Evolutionary conservation across 1,139 yeast species (phyloP).

Genomic region (Lodderomyces margitis): DNA sequence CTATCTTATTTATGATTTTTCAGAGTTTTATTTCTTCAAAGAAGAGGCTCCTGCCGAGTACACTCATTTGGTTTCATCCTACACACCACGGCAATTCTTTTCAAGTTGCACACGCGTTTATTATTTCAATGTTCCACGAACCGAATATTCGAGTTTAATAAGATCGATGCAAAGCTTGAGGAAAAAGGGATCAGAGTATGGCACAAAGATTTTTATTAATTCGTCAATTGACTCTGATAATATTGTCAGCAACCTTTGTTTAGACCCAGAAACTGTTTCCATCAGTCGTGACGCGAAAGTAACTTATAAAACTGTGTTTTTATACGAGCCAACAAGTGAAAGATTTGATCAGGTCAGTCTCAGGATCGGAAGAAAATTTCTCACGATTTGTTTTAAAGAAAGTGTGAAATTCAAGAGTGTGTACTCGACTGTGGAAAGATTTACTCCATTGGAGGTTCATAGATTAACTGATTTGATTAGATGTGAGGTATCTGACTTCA

Average conservation of each 20-base stretch:
- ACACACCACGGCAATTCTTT: conserved; percentile 49
- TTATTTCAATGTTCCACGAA: conserved; percentile 61
- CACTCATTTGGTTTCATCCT: conserved; percentile 34
- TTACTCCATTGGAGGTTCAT: conserved; percentile 52
- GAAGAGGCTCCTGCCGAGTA: conserved; percentile 19
- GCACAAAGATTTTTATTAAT: conserved; percentile 31
- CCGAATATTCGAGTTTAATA: conserved; percentile 34
- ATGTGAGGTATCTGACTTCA: conserved; percentile 50
- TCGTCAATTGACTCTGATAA: conserved; percentile 51
- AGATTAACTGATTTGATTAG: conserved; percentile 50
- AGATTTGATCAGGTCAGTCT: conserved; percentile 51
- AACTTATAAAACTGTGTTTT: conserved; percentile 54
- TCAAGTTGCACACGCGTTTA: conserved; percentile 55
- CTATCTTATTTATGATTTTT: conserved; percentile 65
- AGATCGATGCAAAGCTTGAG: conserved; percentile 21
- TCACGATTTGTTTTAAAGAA: conserved; percentile 53
- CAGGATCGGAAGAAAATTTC: conserved; percentile 67
- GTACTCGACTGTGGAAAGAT: conserved; percentile 27
- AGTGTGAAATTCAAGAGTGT: conserved; percentile 23
- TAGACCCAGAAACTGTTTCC: conserved; percentile 38
- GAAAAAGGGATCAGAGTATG: conserved; percentile 12
- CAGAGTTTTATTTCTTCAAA: conserved; percentile 45
- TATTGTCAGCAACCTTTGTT: conserved; percentile 48
- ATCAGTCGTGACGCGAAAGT: conserved; percentile 57
- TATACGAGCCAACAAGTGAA: conserved; percentile 39